These are phyloP conservation scores for Silene coronaria DNA, from an alignment of 179 eudicot genomes.

Conservation along the genomic window DNA sequence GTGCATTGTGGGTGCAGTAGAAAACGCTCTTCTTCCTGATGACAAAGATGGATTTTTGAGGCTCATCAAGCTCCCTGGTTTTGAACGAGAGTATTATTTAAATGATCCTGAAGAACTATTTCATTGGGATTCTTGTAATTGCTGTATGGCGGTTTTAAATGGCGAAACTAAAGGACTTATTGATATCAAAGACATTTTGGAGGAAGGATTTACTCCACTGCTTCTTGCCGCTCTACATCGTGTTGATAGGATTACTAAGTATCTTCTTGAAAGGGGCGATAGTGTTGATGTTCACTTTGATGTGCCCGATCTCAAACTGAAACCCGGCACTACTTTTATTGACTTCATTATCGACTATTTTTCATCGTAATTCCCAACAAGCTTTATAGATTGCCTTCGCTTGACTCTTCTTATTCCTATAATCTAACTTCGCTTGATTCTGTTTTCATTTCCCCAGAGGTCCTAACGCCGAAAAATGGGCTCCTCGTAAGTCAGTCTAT, in stretches of 20 bases:
- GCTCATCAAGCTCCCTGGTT: background rate
- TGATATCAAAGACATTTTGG: background rate
- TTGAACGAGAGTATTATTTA: background rate
- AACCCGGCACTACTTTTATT: too few species aligned
- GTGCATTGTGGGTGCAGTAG: too few species aligned
- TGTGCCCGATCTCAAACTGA: too few species aligned
- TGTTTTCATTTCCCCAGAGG: background rate
- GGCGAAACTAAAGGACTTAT: background rate
- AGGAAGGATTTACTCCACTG: background rate
- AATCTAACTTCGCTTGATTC: too few species aligned
- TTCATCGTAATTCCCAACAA: too few species aligned
- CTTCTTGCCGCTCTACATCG: background rate
- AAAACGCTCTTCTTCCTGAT: background rate
- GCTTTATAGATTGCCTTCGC: background rate
- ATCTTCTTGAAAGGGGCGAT: too few species aligned
- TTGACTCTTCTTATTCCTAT: background rate
- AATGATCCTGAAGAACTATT: background rate
- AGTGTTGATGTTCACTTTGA: background rate
- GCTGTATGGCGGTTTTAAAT: background rate
- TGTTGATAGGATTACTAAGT: background rate
- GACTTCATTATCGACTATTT: background rate
- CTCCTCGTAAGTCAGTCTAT: background rate
- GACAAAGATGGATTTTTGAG: conserved; percentile 5
- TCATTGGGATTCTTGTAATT: background rate
- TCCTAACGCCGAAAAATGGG: background rate